Conservation (phyloP, 768 basidiomycete genomes). For the Leccinum incarnatum region DNA sequence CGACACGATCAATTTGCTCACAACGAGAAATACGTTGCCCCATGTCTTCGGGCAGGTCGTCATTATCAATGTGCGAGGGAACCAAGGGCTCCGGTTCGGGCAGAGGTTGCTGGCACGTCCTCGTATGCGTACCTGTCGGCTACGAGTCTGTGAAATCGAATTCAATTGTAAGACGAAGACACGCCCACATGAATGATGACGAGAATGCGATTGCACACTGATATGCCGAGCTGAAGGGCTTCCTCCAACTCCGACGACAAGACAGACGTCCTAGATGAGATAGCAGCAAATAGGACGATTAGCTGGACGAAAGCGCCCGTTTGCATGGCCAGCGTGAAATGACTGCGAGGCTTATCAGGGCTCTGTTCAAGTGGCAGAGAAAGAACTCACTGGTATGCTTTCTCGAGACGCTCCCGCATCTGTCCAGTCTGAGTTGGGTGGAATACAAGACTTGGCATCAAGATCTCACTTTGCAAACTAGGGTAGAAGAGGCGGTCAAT, state of each 20-base stretch:
- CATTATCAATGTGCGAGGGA: neutral
- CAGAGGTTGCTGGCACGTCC: neutral
- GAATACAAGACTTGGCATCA: neutral
- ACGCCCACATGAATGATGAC: constrained; percentile 33
- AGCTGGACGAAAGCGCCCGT: constrained; percentile 72
- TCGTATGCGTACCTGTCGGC: constrained; percentile 9
- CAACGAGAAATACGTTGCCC: constrained; percentile 11
- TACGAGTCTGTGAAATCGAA: constrained; percentile 11
- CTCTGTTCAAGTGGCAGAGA: neutral
- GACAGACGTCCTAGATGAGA: constrained; percentile 54
- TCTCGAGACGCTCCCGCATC: constrained; percentile 45
- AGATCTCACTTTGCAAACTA: constrained; percentile 48
- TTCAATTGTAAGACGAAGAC: neutral
- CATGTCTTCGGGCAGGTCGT: constrained; percentile 13
- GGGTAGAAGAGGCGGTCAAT: constrained; percentile 32
- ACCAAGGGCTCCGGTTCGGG: neutral
- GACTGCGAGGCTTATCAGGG: constrained; percentile 36
- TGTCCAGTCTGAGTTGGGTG: constrained; percentile 22
- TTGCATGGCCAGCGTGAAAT: constrained; percentile 62
- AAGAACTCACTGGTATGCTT: constrained; percentile 51
- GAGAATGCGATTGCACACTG: constrained; percentile 29
- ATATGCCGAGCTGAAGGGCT: constrained; percentile 31
- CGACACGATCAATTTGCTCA: neutral
- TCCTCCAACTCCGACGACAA: constrained; percentile 46
- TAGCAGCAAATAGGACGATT: constrained; percentile 57